Evolutionary conservation across 2,329 filamentous ascomycete genomes (phyloP).

Genomic region (Didymella arachidicola): DNA sequence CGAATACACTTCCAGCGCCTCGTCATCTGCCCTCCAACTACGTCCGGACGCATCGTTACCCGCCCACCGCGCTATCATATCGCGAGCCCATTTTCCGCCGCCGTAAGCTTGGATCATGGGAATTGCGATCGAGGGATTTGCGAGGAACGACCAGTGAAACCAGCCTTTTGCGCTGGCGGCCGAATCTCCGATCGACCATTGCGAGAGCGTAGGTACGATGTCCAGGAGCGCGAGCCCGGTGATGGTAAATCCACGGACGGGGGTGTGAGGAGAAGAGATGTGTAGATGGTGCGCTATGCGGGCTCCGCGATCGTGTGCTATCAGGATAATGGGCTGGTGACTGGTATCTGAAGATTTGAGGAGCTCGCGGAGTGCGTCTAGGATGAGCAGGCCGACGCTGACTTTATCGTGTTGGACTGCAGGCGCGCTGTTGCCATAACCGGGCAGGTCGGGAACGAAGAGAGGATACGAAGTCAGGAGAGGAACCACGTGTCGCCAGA

Average conservation of each 20-base stretch:
- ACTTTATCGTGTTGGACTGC: conserved; percentile 40
- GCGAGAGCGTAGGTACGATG: conserved; percentile 61
- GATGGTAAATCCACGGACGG: conserved; percentile 48
- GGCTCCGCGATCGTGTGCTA: conserved; percentile 65
- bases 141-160: conserved; percentile 68
- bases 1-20: conserved; percentile 54
- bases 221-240: conserved; percentile 37
- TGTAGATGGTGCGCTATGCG: conserved; percentile 62
- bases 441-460: conserved; percentile 43
- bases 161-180: conserved; percentile 54
- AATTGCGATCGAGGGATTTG: conserved; percentile 60
- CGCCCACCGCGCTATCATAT: conserved; percentile 49
- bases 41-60: conserved; percentile 28
- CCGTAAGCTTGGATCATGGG: conserved; percentile 58
- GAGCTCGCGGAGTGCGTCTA: conserved; percentile 35
- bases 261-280: conserved; percentile 54
- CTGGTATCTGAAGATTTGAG: conserved; percentile 1
- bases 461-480: conserved; percentile 39
- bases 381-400: conserved; percentile 31
- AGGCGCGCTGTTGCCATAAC: conserved; percentile 39
- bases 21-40: conserved; percentile 24
- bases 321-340: conserved; percentile 45
- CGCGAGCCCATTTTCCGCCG: conserved; percentile 49
- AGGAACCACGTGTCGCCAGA: conserved; percentile 44
- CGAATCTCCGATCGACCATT: conserved; percentile 58